Evolutionary conservation across 441 rosid species (phyloP), one percentile per base, ranked within the genome.

Genomic region (Lepidium campestre): DNA sequence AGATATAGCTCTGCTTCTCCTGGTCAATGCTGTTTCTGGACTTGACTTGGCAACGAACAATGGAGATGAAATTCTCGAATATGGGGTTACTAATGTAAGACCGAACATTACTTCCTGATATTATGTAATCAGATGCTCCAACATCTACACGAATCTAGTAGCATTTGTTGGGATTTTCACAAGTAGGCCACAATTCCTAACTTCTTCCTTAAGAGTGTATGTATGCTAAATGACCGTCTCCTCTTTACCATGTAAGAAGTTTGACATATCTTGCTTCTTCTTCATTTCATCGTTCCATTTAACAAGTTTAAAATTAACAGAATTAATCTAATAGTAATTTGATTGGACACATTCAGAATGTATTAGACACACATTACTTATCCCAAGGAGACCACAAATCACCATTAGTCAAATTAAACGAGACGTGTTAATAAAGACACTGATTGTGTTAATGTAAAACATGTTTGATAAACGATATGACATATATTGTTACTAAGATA

Each of bases 41-140:
- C 10, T 27, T 4, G 54, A 13, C 29, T 67, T 72, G 67, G 62
- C 41, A 65, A 56, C 4, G 22, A 67, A 9, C 8, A 59, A 6
- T 6, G 69, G 59, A 37, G 65, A 55, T 27, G 68, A 48, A 47
- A 67, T 58, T 62, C 68, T 73, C 0, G 77, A 68, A 67, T 35
- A 60, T 46, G 64, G 63, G 22, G 31, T 58, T 20, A 60, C 4
- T 60, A 60, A 13, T 50, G 49, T 15, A 37, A 39, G 69, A 40
- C 59, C 13, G 7, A 64, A 29, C 72, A 73, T 67, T 20, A 14
- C 34, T 18, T 35, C n/a, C n/a, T 39, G 32, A 13, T 10, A 1
- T 47, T 54, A 2, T 6, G 44, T 4, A 9, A 17, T 44, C 32
- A 54, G 57, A 62, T 18, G 18, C 23, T 62, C 6, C 42, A 53